These are phyloP conservation scores for Uronychia binucleata DNA, from an alignment of 73 alveolate genomes.

Conservation along the genomic window DNA sequence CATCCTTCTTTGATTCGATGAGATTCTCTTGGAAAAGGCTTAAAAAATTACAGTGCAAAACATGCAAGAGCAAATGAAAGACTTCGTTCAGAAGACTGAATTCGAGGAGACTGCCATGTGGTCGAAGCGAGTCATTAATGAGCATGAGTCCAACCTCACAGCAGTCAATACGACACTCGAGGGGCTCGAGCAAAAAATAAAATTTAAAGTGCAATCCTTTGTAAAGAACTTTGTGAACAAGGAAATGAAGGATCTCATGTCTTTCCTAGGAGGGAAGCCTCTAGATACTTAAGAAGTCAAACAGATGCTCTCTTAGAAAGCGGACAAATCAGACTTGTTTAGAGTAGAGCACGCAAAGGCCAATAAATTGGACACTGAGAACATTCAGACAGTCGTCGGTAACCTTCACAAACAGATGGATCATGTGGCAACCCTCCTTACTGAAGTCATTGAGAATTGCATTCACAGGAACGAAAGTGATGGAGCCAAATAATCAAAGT, in stretches of 20 bases:
- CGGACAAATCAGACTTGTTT: background rate
- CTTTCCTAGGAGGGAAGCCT: background rate
- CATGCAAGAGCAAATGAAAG: background rate
- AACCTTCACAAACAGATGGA: background rate
- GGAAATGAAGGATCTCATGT: background rate
- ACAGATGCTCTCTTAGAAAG: background rate
- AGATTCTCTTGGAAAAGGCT: background rate
- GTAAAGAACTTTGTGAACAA: background rate
- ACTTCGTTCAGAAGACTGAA: background rate
- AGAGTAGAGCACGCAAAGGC: background rate
- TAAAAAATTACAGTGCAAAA: background rate
- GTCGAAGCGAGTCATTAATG: too few relatives aligned
- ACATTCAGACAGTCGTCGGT: background rate
- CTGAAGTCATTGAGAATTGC: background rate
- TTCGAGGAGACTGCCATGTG: slow-evolving; percentile 1
- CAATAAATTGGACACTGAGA: background rate
- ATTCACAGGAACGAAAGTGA: background rate
- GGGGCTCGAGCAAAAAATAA: background rate
- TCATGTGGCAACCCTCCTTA: background rate
- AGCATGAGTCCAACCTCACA: background rate
- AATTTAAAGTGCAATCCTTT: background rate
- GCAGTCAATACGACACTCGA: background rate
- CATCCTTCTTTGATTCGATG: background rate
- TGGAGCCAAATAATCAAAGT: background rate
- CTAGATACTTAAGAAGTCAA: background rate